These are phyloP conservation scores for Urtica urens DNA, from an alignment of 306 rosid genomes.

Conservation along the genomic window DNA sequence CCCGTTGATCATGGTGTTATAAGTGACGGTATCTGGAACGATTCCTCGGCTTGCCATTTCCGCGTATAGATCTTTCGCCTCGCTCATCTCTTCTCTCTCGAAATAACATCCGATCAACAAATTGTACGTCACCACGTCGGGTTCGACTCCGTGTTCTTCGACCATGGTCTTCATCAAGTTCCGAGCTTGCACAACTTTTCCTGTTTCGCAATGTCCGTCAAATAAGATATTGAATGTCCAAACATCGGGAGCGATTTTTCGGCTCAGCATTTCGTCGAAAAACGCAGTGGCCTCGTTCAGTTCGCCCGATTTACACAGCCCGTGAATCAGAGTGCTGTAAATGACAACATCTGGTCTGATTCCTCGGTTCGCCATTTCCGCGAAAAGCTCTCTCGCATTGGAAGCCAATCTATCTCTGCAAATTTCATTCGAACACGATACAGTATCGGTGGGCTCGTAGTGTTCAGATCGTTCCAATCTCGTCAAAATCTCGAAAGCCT, in stretches of 20 bases:
- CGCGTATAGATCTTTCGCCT: neutral
- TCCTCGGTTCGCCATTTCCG: conserved; percentile 12
- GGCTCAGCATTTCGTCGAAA: conserved; percentile 24
- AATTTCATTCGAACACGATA: conserved; percentile 18
- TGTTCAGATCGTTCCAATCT: conserved; percentile 14
- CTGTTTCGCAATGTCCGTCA: neutral
- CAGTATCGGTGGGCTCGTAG: conserved; percentile 13
- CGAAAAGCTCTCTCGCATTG: conserved; percentile 20
- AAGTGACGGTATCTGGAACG: neutral
- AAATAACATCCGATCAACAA: neutral
- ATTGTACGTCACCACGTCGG: neutral
- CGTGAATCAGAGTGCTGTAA: conserved; percentile 8
- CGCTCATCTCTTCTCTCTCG: neutral
- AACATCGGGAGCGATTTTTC: conserved; percentile 18
- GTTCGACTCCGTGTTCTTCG: neutral
- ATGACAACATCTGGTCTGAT: conserved; percentile 19
- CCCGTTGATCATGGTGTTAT: neutral
- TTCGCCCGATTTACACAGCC: conserved; percentile 12
- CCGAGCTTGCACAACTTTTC: neutral
- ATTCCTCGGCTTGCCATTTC: neutral
- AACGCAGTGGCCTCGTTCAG: conserved; percentile 20
- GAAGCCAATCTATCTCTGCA: conserved; percentile 20
- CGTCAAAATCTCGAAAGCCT: conserved; percentile 18
- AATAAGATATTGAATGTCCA: conserved; percentile 16
- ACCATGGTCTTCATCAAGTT: neutral